Evolutionary conservation across 2,329 filamentous ascomycete species (phyloP).

Genomic region (Emericellopsis cladophorae): DNA sequence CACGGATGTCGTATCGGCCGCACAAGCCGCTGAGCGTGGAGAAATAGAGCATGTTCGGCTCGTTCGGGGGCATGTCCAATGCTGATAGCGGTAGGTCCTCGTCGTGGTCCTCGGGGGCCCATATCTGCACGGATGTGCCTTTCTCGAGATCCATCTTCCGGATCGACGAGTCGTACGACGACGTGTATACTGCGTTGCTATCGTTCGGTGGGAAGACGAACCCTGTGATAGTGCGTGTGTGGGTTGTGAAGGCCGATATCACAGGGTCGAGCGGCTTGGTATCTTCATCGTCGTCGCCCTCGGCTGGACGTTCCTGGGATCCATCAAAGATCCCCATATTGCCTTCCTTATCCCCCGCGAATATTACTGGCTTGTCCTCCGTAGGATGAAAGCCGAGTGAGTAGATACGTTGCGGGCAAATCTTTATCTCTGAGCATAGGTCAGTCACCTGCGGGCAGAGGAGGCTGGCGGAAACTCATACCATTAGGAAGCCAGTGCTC

Average conservation of each 20-base stretch:
- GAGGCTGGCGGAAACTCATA: conserved; percentile 19
- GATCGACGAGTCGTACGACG: conserved; percentile 89
- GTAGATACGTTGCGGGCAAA: conserved; percentile 80
- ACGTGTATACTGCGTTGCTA: conserved; percentile 63
- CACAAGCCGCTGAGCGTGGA: conserved; percentile 74
- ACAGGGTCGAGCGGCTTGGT: conserved; percentile 54
- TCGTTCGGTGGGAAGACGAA: conserved; percentile 69
- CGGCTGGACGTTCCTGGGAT: conserved; percentile 51
- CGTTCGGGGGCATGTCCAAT: conserved; percentile 61
- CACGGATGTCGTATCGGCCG: conserved; percentile 68
- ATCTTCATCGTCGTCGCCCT: conserved; percentile 57
- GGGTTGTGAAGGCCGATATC: conserved; percentile 84
- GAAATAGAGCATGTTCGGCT: conserved; percentile 70
- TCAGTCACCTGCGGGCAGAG: neutral
- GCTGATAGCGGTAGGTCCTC: conserved; percentile 74
- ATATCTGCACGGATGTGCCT: conserved; percentile 68
- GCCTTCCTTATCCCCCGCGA: conserved; percentile 90
- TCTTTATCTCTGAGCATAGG: conserved; percentile 59
- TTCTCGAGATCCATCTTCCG: conserved; percentile 75
- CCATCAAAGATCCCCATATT: conserved; percentile 86
- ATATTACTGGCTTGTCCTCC: conserved; percentile 72
- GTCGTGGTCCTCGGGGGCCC: conserved; percentile 55
- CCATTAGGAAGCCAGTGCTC: conserved; percentile 73
- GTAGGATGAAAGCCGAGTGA: conserved; percentile 81
- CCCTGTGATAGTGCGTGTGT: conserved; percentile 76